Base-by-base conservation (phyloP, 2,329 filamentous ascomycete genomes). In the Cryphonectria carpinicola region DNA sequence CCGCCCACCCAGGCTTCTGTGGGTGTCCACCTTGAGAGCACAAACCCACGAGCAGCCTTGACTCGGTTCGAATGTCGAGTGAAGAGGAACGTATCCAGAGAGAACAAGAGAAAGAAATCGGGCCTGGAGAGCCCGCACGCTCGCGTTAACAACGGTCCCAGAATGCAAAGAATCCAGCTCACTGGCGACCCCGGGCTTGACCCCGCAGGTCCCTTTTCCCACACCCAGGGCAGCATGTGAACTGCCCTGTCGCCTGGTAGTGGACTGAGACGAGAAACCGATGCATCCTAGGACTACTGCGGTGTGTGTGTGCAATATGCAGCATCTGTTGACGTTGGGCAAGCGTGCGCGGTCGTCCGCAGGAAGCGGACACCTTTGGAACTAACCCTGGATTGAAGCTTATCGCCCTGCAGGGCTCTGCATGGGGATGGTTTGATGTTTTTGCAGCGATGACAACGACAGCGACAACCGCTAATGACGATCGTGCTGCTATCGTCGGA, bases 341-440 rank as follows among this genome's bases (percentile, higher is more conserved):
- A 68, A 64, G 60, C 60, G 60, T 68, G 66, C 66, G 60, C 66
- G 66, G 60, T 68, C 66, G 66, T 46, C 66, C 66, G 66, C 66
- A 17, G 54, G 25, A 68, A 68, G 58, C 66, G 66, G 60, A 68
- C 66, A 68, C 66, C 66, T 68, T 46, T 64, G 43, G 43, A 41
- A 68, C 66, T 68, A 58, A 68, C 66, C 66, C 64, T 66, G 66
- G 58, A 54, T 52, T 41, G 60, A 28, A 43, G 43, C 22, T 39
- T 39, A 54, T 41, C 22, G n/a, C 35, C 6, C 58, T 63, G 13
- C 25, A 32, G 58, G 60, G 66, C 46, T 39, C 58, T 63, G 58
- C 10, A 52, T 76, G 52, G 77, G 71, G 71, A 1, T 69, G 35
- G 37, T 60, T 32, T 37, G 58, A 22, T 39, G 19, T 14, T 61